Percentiles rank a stretch among this genome's conserved stretches.
Evolutionary conservation across 768 basidiomycete genomes (phyloP).

Genomic region (Leccinum subgranulosum): DNA sequence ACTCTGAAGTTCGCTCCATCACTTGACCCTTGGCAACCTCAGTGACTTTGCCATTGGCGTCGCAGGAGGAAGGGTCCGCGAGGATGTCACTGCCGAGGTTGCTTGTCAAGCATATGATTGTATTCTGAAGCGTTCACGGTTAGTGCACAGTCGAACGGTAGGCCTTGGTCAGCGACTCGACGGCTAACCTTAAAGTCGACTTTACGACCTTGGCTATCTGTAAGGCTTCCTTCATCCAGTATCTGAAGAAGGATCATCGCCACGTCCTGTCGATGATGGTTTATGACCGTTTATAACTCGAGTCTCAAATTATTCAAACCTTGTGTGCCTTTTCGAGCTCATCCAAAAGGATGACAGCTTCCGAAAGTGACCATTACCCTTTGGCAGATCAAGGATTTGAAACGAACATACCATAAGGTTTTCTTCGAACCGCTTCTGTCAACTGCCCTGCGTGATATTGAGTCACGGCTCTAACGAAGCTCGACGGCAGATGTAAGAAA

Average conservation of each 20-base stretch:
- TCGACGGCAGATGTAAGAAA: background rate
- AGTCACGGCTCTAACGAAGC: background rate
- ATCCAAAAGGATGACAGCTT: slow-evolving; percentile 63
- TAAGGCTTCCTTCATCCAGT: slow-evolving; percentile 84
- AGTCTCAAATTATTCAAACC: slow-evolving; percentile 29
- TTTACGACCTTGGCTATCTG: slow-evolving; percentile 89
- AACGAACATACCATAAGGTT: slow-evolving; percentile 46
- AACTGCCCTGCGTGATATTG: slow-evolving; percentile 43
- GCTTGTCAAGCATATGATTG: slow-evolving; percentile 87
- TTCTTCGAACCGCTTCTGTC: slow-evolving; percentile 61
- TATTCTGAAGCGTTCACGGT: slow-evolving; percentile 50
- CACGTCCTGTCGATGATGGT: slow-evolving; percentile 53
- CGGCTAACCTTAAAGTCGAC: slow-evolving; percentile 77
- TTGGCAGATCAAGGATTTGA: background rate
- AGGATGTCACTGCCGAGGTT: slow-evolving; percentile 84
- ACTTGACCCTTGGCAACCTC: slow-evolving; percentile 43
- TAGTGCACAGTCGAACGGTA: background rate
- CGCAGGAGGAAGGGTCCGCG: slow-evolving; percentile 60
- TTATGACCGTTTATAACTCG: background rate
- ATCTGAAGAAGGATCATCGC: slow-evolving; percentile 89
- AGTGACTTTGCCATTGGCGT: slow-evolving; percentile 60
- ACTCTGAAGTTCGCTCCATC: too few relatives aligned
- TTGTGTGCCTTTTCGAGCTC: slow-evolving; percentile 83
- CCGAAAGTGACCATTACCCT: background rate
- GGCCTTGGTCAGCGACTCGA: background rate